Evolutionary conservation across 2,329 filamentous ascomycete species (phyloP), one percentile per base, ranked within the genome.

Genomic region (Kalmusia sp.): DNA sequence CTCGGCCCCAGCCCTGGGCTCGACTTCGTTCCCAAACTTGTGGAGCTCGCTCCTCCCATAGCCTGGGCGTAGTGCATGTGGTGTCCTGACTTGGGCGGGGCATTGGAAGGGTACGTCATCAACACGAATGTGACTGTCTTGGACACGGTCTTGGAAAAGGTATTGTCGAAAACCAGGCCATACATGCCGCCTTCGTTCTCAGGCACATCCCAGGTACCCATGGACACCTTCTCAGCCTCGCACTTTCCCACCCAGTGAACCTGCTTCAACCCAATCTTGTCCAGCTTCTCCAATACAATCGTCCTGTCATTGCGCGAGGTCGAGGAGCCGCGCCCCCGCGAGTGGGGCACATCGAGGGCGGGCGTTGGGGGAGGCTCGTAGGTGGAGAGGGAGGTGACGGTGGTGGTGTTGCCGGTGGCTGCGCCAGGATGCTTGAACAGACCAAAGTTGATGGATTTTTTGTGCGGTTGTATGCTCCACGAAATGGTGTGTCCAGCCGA

Each of bases 401-500:
- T 62, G 22, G 72, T 63, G 27, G 69, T 57, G 15, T 61, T 57
- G 57, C 84, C 81, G 61, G 81, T 81, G 55, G 85, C 86, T 52
- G 84, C 88, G 62, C 93, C 92, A 2, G 95, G 93, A 74, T 98
- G 95, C 74, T 97, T 98, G 77, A 99, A 96, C 69, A 99, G 90
- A 70, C 93, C 95, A 74, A 99, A 96, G 78, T 98, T 97, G 76
- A 99, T 89, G 54, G 93, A 97, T 79, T 97, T 98, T 80, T 96
- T 98, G 76, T 98, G 92, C 37, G 95, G 95, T 72, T 98, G 93
- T 33, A 99, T 86, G 69, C 92, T 97, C 95, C 95, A 99, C 14
- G 93, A 96, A 66, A 99, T 92, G 45, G 93, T 96, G 75, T 96
- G 89, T 49, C 90, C 90, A 59, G 92, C 88, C 51, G 92, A 88